Conservation (phyloP, 2,329 filamentous ascomycete species). For the Fusarium sp. region DNA sequence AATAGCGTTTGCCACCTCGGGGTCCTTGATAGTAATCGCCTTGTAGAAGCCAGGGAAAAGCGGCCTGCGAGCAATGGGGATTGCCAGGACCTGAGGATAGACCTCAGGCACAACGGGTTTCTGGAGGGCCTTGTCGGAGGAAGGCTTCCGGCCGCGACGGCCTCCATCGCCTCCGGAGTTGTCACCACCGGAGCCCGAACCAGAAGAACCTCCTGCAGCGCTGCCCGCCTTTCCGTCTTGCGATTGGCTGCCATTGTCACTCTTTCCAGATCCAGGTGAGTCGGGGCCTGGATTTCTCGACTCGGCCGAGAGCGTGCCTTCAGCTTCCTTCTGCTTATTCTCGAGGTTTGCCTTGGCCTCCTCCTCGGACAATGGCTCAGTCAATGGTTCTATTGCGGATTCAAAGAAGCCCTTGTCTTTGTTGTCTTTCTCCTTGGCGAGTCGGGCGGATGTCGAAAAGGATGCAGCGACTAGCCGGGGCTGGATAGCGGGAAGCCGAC, state of each 20-base stretch:
- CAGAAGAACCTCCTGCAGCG: conserved; percentile 63
- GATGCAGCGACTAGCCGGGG: conserved; percentile 46
- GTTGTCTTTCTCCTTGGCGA: conserved; percentile 53
- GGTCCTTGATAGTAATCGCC: conserved; percentile 94
- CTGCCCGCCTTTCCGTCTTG: conserved; percentile 67
- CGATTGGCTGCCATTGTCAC: conserved; percentile 51
- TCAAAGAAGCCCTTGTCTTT: conserved; percentile 63
- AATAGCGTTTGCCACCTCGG: conserved; percentile 89
- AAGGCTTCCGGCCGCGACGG: conserved; percentile 77
- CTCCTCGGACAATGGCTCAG: conserved; percentile 63
- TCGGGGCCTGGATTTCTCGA: conserved; percentile 57
- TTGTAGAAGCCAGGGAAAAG: conserved; percentile 99
- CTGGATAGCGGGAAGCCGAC: conserved; percentile 47
- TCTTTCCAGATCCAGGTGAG: conserved; percentile 58
- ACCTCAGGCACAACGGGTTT: conserved; percentile 93
- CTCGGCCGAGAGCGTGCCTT: conserved; percentile 61
- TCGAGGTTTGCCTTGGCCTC: conserved; percentile 63
- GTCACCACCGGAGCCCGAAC: conserved; percentile 64
- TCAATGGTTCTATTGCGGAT: conserved; percentile 53
- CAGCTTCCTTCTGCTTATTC: conserved; percentile 56
- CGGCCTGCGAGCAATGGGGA: conserved; percentile 92
- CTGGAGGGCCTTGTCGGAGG: conserved; percentile 78
- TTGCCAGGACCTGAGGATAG: conserved; percentile 97
- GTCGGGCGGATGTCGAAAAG: conserved; percentile 52
- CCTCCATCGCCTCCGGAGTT: conserved; percentile 69